These are phyloP conservation scores for Quercus tomentella DNA, from an alignment of 331 rosid species.

Conservation along the genomic window DNA sequence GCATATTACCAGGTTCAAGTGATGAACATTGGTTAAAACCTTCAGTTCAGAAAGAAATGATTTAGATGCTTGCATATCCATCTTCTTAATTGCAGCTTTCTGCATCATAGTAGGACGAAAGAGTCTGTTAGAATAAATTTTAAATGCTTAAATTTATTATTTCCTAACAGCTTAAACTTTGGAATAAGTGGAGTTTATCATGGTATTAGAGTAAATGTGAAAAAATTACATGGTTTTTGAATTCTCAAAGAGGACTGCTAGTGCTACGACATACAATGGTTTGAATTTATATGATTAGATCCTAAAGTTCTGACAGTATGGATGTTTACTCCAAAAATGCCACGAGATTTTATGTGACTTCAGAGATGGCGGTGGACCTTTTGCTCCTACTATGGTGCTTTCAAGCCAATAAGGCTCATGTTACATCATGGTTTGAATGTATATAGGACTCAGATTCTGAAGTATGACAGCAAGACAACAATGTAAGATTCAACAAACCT, in stretches of 20 bases:
- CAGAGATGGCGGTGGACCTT: not conserved
- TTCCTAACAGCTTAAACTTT: not conserved
- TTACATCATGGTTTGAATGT: not conserved
- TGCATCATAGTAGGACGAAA: constrained; percentile 15
- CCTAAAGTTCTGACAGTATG: not conserved
- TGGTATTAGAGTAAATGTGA: too few relatives aligned
- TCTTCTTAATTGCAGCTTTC: constrained; percentile 94
- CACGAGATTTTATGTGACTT: not conserved
- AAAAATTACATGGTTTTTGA: not conserved
- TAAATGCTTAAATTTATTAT: not conserved
- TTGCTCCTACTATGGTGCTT: not conserved
- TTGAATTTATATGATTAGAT: not conserved
- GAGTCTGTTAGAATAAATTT: not conserved
- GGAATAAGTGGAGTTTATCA: too few relatives aligned
- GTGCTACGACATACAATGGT: not conserved
- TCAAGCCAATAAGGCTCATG: not conserved
- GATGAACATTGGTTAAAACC: constrained; percentile 90
- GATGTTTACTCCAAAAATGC: not conserved
- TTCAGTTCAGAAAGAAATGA: constrained; percentile 78
- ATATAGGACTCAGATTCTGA: not conserved
- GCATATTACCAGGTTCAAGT: constrained; percentile 80
- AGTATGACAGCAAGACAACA: not conserved
- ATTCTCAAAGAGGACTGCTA: not conserved
- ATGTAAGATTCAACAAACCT: constrained; percentile 48
- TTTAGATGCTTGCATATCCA: constrained; percentile 91